phyloP scores from a whole-genome alignment of 257 asterid species.

The Orobanche coerulescens region DNA sequence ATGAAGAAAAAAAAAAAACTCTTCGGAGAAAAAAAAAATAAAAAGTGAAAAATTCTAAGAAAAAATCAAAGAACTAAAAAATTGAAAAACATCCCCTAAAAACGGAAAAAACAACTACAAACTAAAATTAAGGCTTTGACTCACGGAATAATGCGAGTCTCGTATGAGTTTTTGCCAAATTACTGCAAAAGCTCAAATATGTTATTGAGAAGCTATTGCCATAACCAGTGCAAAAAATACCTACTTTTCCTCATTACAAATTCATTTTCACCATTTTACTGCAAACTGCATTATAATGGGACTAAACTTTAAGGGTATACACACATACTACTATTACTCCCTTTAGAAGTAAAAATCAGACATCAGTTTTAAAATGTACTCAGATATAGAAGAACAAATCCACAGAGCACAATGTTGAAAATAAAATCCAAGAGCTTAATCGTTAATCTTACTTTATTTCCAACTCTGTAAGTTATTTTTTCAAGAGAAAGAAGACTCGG shows the following conservation, averaged over 20 bases:
- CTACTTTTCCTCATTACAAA: not conserved
- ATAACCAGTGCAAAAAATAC: not conserved
- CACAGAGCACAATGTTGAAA: not conserved
- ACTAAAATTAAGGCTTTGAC: too few species aligned
- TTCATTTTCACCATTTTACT: conserved; percentile 13
- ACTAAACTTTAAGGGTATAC: not conserved
- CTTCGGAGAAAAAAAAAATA: too few species aligned
- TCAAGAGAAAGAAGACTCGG: conserved; percentile 45
- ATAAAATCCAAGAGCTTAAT: conserved; percentile 15
- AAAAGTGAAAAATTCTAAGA: too few species aligned
- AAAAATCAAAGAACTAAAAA: too few species aligned
- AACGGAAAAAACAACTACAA: too few species aligned
- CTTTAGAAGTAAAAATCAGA: not conserved
- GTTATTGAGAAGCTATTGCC: not conserved
- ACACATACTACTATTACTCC: not conserved
- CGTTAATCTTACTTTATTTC: conserved; percentile 58
- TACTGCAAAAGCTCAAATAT: not conserved
- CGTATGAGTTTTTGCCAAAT: too few species aligned
- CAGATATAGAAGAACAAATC: not conserved
- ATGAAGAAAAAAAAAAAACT: too few species aligned
- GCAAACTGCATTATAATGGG: conserved; percentile 3
- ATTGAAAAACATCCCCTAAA: too few species aligned
- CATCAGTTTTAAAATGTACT: conserved; percentile 5
- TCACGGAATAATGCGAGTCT: too few species aligned
- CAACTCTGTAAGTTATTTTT: conserved; percentile 79